These are phyloP conservation scores for Monilinia aucupariae DNA, from an alignment of 2,329 filamentous ascomycete genomes.

Conservation along the genomic window DNA sequence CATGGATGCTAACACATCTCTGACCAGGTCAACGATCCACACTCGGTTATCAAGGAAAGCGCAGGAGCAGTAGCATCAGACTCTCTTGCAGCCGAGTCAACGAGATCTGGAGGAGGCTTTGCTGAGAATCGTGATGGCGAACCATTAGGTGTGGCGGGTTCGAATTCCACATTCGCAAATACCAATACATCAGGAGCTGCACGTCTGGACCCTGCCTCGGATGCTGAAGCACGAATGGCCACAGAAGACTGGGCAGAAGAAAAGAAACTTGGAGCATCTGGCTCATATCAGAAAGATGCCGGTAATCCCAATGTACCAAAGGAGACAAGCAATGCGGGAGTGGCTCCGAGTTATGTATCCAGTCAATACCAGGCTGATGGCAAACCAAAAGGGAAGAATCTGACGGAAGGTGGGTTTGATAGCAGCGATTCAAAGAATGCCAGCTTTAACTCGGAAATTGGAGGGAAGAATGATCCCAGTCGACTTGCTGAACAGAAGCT, in stretches of 20 bases:
- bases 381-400: conserved; percentile 31
- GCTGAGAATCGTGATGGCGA: conserved; percentile 52
- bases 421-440: conserved; percentile 31
- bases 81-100: conserved; percentile 72
- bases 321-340: conserved; percentile 20
- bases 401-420: conserved; percentile 32
- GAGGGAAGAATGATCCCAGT: conserved; percentile 45
- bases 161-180: conserved; percentile 51
- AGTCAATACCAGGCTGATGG: conserved; percentile 22
- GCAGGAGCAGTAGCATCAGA: conserved; percentile 60
- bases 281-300: conserved; percentile 18
- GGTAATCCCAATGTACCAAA: conserved; percentile 13
- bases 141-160: conserved; percentile 44
- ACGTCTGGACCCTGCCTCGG: conserved; percentile 40
- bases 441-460: conserved; percentile 39
- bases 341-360: conserved; percentile 31
- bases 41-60: conserved; percentile 50
- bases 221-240: conserved; percentile 28
- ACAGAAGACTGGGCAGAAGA: conserved; percentile 27
- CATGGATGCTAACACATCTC: conserved; percentile 32
- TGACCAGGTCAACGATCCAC: conserved; percentile 44
- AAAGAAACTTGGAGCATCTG: conserved; percentile 23
- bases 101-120: conserved; percentile 54
- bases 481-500: conserved; percentile 43
- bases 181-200: conserved; percentile 50